A percentile compares a stretch with the other conserved stretches of the same genome.
These are phyloP conservation scores for Herpetomonas samuelpessoai DNA, from an alignment of 208 protist species.

Conservation along the genomic window DNA sequence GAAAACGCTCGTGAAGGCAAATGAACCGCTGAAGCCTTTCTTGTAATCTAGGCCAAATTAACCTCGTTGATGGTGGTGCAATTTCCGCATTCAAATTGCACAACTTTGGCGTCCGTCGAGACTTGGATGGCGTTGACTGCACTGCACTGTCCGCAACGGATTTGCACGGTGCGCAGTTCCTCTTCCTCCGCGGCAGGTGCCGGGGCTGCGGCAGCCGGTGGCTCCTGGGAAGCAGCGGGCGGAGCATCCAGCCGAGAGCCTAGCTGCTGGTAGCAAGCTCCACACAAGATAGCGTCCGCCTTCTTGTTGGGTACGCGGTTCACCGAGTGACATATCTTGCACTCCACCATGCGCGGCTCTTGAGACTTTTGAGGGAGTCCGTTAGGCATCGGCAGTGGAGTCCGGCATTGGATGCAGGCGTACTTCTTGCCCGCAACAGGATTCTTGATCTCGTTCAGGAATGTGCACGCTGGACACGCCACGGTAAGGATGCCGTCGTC, in stretches of 20 bases:
- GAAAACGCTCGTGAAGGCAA: not conserved
- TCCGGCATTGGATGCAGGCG: conserved; percentile 51
- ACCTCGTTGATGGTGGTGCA: conserved; percentile 70
- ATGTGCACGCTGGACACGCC: conserved; percentile 59
- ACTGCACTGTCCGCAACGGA: conserved; percentile 62
- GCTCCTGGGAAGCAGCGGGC: conserved; percentile 1
- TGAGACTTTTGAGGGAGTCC: not conserved
- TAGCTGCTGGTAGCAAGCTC: conserved; percentile 55
- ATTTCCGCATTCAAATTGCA: conserved; percentile 76
- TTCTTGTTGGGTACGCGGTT: conserved; percentile 54
- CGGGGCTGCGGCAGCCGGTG: not conserved
- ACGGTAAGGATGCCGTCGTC: conserved; percentile 18
- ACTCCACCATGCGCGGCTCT: conserved; percentile 31
- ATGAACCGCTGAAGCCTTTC: not conserved
- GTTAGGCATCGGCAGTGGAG: conserved; percentile 17
- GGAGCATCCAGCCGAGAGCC: not conserved
- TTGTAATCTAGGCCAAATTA: conserved; percentile 23
- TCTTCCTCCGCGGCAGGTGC: conserved; percentile 3
- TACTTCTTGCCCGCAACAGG: conserved; percentile 31
- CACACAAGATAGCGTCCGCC: conserved; percentile 67
- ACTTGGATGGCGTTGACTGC: conserved; percentile 58
- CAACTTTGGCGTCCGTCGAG: conserved; percentile 20
- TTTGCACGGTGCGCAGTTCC: conserved; percentile 49
- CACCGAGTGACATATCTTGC: conserved; percentile 39
- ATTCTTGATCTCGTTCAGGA: conserved; percentile 45